These are phyloP conservation scores for Exophiala sideris DNA, from an alignment of 2,329 filamentous ascomycete genomes.

Conservation along the genomic window DNA sequence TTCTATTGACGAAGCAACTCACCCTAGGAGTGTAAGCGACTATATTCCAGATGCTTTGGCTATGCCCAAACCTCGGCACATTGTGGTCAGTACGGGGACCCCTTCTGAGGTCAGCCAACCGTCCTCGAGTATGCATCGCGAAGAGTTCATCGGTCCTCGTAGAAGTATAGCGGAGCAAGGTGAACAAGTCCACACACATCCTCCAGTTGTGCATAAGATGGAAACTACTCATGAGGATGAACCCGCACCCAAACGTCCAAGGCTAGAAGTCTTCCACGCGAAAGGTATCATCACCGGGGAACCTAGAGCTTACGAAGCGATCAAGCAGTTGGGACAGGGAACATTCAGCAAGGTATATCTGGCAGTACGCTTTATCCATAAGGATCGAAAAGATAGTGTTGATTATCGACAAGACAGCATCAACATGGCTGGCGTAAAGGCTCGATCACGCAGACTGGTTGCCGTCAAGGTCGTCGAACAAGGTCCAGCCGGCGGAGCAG, in stretches of 20 bases:
- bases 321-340: constrained; percentile 81
- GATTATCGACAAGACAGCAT: constrained; percentile 34
- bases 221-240: constrained; percentile 38
- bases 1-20: constrained; percentile 33
- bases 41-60: constrained; percentile 72
- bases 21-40: constrained; percentile 84
- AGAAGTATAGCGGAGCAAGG: constrained; percentile 64
- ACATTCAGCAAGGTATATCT: constrained; percentile 94
- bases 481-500: constrained; percentile 87
- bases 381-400: constrained; percentile 44
- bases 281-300: constrained; percentile 65
- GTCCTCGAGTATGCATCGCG: constrained; percentile 63
- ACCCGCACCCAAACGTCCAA: constrained; percentile 22
- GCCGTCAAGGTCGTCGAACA: constrained; percentile 95
- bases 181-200: constrained; percentile 72
- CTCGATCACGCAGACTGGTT: constrained; percentile 71
- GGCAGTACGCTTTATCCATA: constrained; percentile 70
- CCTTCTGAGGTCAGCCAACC: constrained; percentile 47
- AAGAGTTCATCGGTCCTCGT: constrained; percentile 74
- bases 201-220: constrained; percentile 57
- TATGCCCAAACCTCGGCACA: constrained; percentile 64
- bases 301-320: constrained; percentile 70
- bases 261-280: constrained; percentile 66
- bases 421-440: constrained; percentile 44
- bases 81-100: constrained; percentile 61